Evolutionary conservation across 2,329 filamentous ascomycete species (phyloP).

Genomic region (Clarireedia hainanense): DNA sequence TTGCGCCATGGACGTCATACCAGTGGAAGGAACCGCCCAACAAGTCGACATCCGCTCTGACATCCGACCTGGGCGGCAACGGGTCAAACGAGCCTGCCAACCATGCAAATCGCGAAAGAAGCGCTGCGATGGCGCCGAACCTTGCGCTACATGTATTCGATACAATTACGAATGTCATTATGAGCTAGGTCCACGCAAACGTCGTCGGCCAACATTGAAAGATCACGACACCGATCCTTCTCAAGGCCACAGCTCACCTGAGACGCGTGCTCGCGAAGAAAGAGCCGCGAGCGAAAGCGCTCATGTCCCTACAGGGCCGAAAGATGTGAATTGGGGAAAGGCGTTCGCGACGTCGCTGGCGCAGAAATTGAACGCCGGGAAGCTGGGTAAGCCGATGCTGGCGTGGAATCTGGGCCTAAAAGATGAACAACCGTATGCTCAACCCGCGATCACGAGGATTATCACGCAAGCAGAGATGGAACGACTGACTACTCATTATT

Average conservation of each 20-base stretch:
- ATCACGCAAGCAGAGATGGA: constrained; percentile 2
- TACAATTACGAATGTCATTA: constrained; percentile 7
- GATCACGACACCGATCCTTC: constrained; percentile 6
- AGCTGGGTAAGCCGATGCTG: constrained; percentile 28
- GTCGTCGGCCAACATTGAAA: constrained; percentile 1
- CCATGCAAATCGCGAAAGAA: constrained; percentile 10
- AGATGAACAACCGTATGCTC: constrained; percentile 17
- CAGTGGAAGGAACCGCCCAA: background rate
- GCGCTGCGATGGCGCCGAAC: constrained; percentile 6
- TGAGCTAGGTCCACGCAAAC: constrained; percentile 4
- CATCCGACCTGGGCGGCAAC: constrained; percentile 6
- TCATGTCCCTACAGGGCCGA: background rate
- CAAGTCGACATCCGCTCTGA: constrained; percentile 7
- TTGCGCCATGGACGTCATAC: background rate
- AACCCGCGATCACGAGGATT: constrained; percentile 18
- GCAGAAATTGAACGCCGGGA: constrained; percentile 5
- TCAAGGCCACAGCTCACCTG: constrained; percentile 6
- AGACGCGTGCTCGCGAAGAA: constrained; percentile 3
- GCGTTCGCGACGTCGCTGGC: constrained; percentile 5
- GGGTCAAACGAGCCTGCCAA: constrained; percentile 9
- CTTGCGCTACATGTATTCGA: constrained; percentile 6
- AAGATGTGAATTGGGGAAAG: constrained; percentile 3
- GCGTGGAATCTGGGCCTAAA: constrained; percentile 31
- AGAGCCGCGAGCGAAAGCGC: constrained; percentile 1
- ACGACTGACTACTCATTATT: constrained; percentile 24